A percentile compares a stretch with the other conserved stretches of the same genome.
Evolutionary conservation across 164 flowering plant species (phyloP).

Genomic region (Stephania japonica): DNA sequence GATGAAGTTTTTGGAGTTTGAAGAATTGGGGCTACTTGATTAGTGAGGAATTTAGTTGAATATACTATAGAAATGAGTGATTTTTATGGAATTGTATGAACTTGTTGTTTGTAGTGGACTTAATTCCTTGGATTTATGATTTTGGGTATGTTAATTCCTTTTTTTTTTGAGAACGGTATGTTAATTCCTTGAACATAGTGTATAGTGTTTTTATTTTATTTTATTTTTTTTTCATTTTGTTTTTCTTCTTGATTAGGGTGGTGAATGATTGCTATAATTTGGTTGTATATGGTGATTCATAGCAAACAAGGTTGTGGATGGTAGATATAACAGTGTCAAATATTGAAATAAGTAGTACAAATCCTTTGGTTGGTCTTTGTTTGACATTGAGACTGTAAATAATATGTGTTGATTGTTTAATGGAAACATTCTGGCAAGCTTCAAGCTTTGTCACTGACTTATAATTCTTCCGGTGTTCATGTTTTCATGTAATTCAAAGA

Average conservation of each 20-base stretch:
- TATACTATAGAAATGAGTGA: background rate
- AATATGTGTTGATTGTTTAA: background rate
- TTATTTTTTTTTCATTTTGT: too few relatives aligned
- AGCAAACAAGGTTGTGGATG: background rate
- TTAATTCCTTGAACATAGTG: background rate
- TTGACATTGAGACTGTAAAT: background rate
- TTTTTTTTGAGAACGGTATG: too few relatives aligned
- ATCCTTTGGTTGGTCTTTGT: background rate
- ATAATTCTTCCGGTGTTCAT: background rate
- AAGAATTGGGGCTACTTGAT: slow-evolving; percentile 1
- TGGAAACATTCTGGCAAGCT: background rate
- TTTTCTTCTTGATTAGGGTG: background rate
- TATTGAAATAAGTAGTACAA: background rate
- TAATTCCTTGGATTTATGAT: background rate
- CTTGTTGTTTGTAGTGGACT: background rate
- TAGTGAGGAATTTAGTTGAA: background rate
- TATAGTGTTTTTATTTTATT: too few relatives aligned
- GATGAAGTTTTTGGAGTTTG: slow-evolving; percentile 8
- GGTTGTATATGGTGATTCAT: background rate
- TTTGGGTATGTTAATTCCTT: background rate
- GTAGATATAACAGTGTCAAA: background rate
- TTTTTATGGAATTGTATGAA: background rate
- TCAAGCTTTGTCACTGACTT: background rate
- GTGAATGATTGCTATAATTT: background rate
- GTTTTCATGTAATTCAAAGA: background rate